Percentiles rank a stretch among this genome's conserved stretches.
phyloP scores from a whole-genome alignment of 164 flowering plant species.

The Vitis riparia region DNA sequence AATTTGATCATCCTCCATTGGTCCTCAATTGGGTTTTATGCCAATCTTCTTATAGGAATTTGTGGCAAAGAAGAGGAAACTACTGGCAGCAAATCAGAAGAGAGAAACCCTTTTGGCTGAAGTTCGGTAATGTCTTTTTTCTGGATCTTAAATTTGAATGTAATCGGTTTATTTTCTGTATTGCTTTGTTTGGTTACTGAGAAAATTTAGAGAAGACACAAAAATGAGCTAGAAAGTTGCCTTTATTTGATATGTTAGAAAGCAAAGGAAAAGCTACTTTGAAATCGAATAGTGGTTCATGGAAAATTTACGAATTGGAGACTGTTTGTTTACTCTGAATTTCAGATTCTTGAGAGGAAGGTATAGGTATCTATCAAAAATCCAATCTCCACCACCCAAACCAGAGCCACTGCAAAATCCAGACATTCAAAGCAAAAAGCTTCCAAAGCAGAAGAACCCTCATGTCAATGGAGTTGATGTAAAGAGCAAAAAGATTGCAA shows the following conservation, averaged over 20 bases:
- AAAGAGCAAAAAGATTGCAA: neutral
- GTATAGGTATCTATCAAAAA: slow-evolving; percentile 12
- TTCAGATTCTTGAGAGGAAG: slow-evolving; percentile 37
- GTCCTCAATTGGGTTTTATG: too few relatives aligned
- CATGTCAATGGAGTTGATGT: neutral
- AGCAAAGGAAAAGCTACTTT: too few relatives aligned
- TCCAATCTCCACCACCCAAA: slow-evolving; percentile 3
- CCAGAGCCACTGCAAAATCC: neutral
- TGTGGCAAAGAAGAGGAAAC: slow-evolving; percentile 36
- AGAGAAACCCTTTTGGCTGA: slow-evolving; percentile 33
- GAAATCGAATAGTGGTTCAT: too few relatives aligned
- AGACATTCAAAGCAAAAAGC: neutral
- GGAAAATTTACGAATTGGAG: neutral
- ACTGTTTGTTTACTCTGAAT: neutral
- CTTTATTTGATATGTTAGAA: too few relatives aligned
- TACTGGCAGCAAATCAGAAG: slow-evolving; percentile 23
- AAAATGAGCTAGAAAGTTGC: too few relatives aligned
- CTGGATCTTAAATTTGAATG: neutral
- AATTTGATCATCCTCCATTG: neutral
- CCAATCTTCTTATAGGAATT: slow-evolving; percentile 25
- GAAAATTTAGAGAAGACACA: too few relatives aligned
- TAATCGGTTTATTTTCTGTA: neutral
- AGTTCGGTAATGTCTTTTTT: slow-evolving; percentile 25
- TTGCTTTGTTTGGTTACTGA: neutral
- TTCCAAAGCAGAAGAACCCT: neutral